Evolutionary conservation across 306 rosid genomes (phyloP).

Genomic region (Prunus mongolica): DNA sequence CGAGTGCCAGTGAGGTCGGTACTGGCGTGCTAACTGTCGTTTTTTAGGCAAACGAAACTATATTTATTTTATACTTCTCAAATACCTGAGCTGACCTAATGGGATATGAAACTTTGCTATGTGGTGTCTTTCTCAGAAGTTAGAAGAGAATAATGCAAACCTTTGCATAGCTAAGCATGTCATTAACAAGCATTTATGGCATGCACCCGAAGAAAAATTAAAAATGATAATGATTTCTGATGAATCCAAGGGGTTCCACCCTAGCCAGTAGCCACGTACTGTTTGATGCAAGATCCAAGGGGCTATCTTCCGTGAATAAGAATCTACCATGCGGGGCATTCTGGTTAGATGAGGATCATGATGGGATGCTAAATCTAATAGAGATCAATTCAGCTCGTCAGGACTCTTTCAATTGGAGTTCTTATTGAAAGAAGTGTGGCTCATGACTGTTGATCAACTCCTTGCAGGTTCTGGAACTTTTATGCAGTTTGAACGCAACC

Average conservation of each 20-base stretch:
- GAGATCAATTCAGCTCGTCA: conserved; percentile 72
- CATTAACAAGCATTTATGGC: too few species aligned
- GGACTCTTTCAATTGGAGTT: conserved; percentile 42
- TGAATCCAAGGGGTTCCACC: not conserved
- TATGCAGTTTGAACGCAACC: too few species aligned
- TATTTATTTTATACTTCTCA: too few species aligned
- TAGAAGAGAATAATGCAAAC: not conserved
- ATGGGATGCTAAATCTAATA: conserved; percentile 44
- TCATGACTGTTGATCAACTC: too few species aligned
- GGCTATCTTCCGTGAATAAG: conserved; percentile 38
- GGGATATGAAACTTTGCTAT: too few species aligned
- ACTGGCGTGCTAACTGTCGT: not conserved
- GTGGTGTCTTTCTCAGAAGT: not conserved
- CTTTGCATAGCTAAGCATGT: not conserved
- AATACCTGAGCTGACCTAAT: too few species aligned
- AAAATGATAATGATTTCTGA: too few species aligned
- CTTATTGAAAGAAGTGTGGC: too few species aligned
- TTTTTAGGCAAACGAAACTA: not conserved
- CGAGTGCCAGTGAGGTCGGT: not conserved
- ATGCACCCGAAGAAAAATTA: too few species aligned
- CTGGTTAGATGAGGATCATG: conserved; percentile 52
- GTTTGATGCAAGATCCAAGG: not conserved
- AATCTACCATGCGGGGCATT: conserved; percentile 78
- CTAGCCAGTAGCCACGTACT: not conserved
- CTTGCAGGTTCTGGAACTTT: too few species aligned